phyloP scores from a whole-genome alignment of 208 protist species.

The Kentomonas sorsogonicus region DNA sequence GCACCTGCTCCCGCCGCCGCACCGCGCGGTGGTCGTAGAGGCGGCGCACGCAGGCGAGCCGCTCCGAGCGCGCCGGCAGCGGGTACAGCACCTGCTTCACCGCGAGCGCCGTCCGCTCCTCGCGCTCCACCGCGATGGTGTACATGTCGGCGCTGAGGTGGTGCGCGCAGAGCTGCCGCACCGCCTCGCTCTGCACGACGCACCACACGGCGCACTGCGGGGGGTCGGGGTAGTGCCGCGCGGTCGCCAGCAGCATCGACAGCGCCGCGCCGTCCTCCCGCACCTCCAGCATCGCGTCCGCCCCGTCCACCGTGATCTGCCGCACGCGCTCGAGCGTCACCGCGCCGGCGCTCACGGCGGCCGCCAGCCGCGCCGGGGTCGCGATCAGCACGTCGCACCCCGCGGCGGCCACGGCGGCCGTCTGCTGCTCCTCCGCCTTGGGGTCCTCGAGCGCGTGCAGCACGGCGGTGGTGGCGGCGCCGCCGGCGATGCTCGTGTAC shows the following conservation, averaged over 20 bases:
- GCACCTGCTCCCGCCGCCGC: conserved; percentile 57
- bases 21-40: conserved; percentile 69
- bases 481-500: conserved; percentile 43
- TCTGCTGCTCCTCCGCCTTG: conserved; percentile 73
- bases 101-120: conserved; percentile 46
- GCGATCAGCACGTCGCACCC: conserved; percentile 90
- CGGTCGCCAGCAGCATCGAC: conserved; percentile 78
- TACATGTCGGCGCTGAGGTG: conserved; percentile 70
- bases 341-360: conserved; percentile 30
- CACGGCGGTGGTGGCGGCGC: neutral
- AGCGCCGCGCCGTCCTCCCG: conserved; percentile 26
- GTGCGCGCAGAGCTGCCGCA: conserved; percentile 56
- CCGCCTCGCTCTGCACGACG: conserved; percentile 42
- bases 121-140: conserved; percentile 60
- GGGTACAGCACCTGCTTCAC: conserved; percentile 60
- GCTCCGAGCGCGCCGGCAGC: conserved; percentile 32
- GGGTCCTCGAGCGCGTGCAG: conserved; percentile 85
- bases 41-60: conserved; percentile 37
- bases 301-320: conserved; percentile 94
- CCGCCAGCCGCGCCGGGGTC: conserved; percentile 72
- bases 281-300: conserved; percentile 94
- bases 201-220: conserved; percentile 94
- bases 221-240: conserved; percentile 54
- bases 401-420: conserved; percentile 46
- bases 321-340: conserved; percentile 68